Evolutionary conservation across 2,329 filamentous ascomycete species (phyloP), one percentile per base, ranked within the genome.

Genomic region (Alternaria arbusti): DNA sequence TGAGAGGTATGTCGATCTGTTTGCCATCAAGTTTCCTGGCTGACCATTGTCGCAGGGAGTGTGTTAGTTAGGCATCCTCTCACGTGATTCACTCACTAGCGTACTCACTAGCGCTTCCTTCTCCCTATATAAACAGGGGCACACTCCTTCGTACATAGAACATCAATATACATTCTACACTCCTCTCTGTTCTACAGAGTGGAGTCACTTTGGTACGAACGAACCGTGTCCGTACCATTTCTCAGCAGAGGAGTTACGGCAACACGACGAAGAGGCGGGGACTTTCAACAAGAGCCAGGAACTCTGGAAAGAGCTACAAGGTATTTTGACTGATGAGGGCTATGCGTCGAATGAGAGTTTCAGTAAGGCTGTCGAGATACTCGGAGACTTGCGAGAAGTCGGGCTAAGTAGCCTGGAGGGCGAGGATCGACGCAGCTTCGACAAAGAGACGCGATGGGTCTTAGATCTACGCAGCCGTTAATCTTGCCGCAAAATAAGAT

Each of bases 211-310:
- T 61, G 59, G 54, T 54, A 61, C 65, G 17, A 57, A 65, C 49
- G 57, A 69, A 57, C 68, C 68, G 57, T 75, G 74, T 63, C 71
- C 71, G 47, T 76, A 72, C 32, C 67, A 70, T 57, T 75, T 72
- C 57, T 72, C 68, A 62, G 54, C 47, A 59, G 68, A 73, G 40
- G 62, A 73, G 54, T 65, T 74, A 51, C 63, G 23, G 49, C 51
- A 67, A 67, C 72, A 73, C 57, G 17, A 69, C 36, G 66, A 74
- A 64, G 70, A 74, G 44, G 68, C 57, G 2, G 68, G 40, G 22
- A 17, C 43, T 49, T 74, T 74, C 56, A 74, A 74, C 58, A 67
- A 71, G 43, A 71, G 68, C 36, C 73, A 71, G 54, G 66, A 74
- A 47, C 61, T 74, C 26, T 74, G 70, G 73, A 68, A 65, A 62